Evolutionary conservation across 768 basidiomycete species (phyloP), one percentile per base, ranked within the genome.

Genomic region (Phaffia australis): DNA sequence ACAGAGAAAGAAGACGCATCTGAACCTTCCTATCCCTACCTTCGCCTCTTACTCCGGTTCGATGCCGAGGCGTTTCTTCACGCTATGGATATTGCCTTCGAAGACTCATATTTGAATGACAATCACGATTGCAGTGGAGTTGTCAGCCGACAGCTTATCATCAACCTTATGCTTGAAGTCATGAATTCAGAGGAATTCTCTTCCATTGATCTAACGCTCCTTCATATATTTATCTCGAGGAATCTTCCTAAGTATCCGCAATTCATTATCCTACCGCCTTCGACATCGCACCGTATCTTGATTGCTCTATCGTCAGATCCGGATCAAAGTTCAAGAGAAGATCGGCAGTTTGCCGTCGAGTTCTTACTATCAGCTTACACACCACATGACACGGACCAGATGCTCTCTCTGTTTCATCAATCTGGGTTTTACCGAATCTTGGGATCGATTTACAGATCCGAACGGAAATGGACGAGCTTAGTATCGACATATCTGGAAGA

Each of bases 171-270:
- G 47, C 81, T 92, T 65, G 91, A 97, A 72, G 84, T 93, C 59
- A 74, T 77, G 73, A 62, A 71, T 14, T 65, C 71, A 0, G 70
- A 66, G 11, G 79, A 80, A 58, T 76, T 91, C 30, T 77, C 83
- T 0, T 76, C 82, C 32, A 76, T 81, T 50, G 90, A 89, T 73
- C 77, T 79, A 66, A 91, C 88, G 3, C 88, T 99, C 75, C 81
- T 94, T 59, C 85, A 93, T 73, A 98, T 99, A 69, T 99, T 99
- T 77, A 82, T 98, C 65, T 89, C 95, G 3, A 86, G 93, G 66
- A 99, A 98, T 75, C 84, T 95, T 15, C 90, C 95, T 0, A 98
- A 97, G 77, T 99, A 98, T 77, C 85, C 87, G 1, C 92, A 95
- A 76, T 89, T 85, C 75, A 81, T 91, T 57, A 76, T 82, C 63